Percentiles rank a stretch among this genome's conserved stretches.
Evolutionary conservation across 75 land plant genomes (phyloP).

Genomic region (Isoetes taiwanensis): DNA sequence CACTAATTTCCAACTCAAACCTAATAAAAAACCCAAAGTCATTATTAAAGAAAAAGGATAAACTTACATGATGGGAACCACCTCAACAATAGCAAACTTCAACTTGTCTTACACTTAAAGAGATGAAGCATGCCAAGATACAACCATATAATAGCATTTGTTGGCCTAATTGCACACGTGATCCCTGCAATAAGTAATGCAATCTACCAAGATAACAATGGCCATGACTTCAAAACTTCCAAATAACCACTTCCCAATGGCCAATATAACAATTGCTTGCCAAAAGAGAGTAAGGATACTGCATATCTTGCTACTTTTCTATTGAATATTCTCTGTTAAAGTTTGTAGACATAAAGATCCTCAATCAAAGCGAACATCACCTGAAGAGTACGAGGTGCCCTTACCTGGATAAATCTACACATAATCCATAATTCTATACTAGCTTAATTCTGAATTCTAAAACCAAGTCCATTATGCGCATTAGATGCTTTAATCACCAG

Average conservation of each 20-base stretch:
- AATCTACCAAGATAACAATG: conserved; percentile 42
- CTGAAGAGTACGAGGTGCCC: conserved; percentile 71
- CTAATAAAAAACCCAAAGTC: background rate
- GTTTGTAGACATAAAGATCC: conserved; percentile 76
- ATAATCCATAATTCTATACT: too few relatives aligned
- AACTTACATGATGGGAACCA: conserved; percentile 61
- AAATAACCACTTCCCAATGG: conserved; percentile 22
- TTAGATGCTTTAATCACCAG: background rate
- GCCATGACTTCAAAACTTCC: background rate
- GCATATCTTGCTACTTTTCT: conserved; percentile 61
- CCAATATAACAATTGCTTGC: conserved; percentile 47
- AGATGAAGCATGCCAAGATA: conserved; percentile 66
- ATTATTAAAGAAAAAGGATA: background rate
- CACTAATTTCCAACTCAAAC: background rate
- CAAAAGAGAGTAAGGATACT: conserved; percentile 42
- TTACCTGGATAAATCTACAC: conserved; percentile 47
- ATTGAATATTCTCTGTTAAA: conserved; percentile 47
- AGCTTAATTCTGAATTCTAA: too few relatives aligned
- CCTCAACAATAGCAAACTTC: conserved; percentile 50
- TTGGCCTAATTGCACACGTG: conserved; percentile 87
- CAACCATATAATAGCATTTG: conserved; percentile 86
- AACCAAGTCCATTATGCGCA: too few relatives aligned
- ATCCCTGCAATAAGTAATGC: conserved; percentile 60
- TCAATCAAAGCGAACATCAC: conserved; percentile 75
- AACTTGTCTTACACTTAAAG: conserved; percentile 23